phyloP scores from a whole-genome alignment of 225 moss, liverwort and hornwort genomes.

The Ulota crispa region DNA sequence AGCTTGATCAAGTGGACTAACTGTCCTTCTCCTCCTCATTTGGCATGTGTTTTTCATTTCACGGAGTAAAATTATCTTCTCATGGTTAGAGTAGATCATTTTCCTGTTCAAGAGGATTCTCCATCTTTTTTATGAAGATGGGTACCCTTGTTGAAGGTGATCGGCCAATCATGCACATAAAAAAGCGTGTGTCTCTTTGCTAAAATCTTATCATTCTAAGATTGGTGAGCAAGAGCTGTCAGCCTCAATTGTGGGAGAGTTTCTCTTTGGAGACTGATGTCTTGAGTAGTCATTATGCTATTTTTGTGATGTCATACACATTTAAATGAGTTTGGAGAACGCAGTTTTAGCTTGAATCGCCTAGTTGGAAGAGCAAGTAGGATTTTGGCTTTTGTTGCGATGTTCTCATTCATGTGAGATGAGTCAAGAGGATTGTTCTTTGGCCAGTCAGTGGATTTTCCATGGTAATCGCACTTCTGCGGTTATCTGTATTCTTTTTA shows the following conservation, averaged over 20 bases:
- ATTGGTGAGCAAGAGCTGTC: conserved; percentile 18
- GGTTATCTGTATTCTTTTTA: not conserved
- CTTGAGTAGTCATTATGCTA: conserved; percentile 6
- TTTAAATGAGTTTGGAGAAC: conserved; percentile 14
- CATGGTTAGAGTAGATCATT: conserved; percentile 3
- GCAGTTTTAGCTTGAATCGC: conserved; percentile 16
- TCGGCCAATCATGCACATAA: not conserved
- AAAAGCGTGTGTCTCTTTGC: conserved; percentile 6
- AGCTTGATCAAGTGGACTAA: conserved; percentile 87
- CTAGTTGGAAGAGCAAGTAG: conserved; percentile 14
- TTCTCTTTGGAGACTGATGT: not conserved
- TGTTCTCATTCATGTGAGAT: conserved; percentile 20
- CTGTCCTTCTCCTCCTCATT: conserved; percentile 27
- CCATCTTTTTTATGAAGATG: conserved; percentile 25
- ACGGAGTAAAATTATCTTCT: conserved; percentile 20
- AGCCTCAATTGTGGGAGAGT: conserved; percentile 2
- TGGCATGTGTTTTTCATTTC: conserved; percentile 21
- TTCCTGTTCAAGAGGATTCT: conserved; percentile 11
- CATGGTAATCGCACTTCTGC: not conserved
- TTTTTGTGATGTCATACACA: not conserved
- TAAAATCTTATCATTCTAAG: conserved; percentile 1
- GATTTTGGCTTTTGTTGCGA: not conserved
- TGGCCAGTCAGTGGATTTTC: not conserved
- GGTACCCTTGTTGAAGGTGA: not conserved
- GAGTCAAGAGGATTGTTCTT: conserved; percentile 20